Evolutionary conservation across 2,329 filamentous ascomycete genomes (phyloP).

Genomic region (Ascochyta fabae): DNA sequence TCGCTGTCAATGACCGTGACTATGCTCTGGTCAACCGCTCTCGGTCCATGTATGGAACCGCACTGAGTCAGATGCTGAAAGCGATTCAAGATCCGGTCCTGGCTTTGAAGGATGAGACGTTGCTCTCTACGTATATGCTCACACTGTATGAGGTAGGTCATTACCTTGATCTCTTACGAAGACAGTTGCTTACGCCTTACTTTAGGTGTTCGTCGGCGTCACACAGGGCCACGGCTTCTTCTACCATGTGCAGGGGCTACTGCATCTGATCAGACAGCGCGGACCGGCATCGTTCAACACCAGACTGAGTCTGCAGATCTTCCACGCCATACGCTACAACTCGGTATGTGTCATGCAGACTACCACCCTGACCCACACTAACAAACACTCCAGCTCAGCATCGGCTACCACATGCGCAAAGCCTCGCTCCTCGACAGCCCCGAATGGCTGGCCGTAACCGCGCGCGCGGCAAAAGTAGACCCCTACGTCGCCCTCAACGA

Average conservation of each 20-base stretch:
- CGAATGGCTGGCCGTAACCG: constrained; percentile 43
- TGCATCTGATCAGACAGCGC: constrained; percentile 41
- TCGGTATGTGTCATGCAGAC: constrained; percentile 28
- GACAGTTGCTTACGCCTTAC: neutral
- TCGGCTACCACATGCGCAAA: constrained; percentile 46
- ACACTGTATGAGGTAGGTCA: constrained; percentile 41
- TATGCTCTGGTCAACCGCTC: constrained; percentile 41
- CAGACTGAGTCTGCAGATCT: constrained; percentile 40
- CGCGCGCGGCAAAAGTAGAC: constrained; percentile 38
- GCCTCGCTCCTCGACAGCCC: constrained; percentile 43
- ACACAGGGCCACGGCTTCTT: constrained; percentile 46
- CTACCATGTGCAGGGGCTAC: constrained; percentile 45
- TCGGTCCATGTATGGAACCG: constrained; percentile 44
- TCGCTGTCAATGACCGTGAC: constrained; percentile 42
- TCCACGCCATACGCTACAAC: constrained; percentile 46
- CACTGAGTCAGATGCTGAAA: constrained; percentile 40
- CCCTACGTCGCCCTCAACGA: constrained; percentile 44
- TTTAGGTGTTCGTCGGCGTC: constrained; percentile 45
- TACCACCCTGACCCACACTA: constrained; percentile 3
- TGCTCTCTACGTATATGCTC: constrained; percentile 45
- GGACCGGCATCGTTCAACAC: constrained; percentile 42
- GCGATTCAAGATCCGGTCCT: constrained; percentile 37
- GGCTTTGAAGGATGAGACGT: constrained; percentile 42
- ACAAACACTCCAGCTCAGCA: constrained; percentile 33
- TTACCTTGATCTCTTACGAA: neutral